Conservation (phyloP, 129 eudicot species). For the Flaveria robusta region DNA sequence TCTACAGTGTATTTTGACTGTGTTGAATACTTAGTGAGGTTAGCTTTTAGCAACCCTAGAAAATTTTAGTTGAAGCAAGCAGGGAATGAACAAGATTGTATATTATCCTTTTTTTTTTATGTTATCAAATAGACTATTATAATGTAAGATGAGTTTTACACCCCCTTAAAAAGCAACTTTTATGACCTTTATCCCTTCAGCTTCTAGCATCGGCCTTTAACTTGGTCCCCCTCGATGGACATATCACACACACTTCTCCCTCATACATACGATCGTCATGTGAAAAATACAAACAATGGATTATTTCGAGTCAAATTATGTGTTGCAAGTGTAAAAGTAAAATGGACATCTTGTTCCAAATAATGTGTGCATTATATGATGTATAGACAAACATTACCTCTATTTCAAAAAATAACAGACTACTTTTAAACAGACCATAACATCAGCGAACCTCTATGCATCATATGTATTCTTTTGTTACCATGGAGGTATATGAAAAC, state of each 20-base stretch:
- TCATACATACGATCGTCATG: background rate
- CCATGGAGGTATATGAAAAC: too few relatives aligned
- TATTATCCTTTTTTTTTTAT: conserved; percentile 8
- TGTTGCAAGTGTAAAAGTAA: too few relatives aligned
- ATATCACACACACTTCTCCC: conserved; percentile 3
- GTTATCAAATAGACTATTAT: background rate
- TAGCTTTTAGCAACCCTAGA: conserved; percentile 27
- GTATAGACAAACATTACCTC: too few relatives aligned
- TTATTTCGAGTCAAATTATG: background rate
- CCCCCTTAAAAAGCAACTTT: too few relatives aligned
- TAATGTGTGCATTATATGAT: too few relatives aligned
- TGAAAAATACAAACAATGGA: background rate
- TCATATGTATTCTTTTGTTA: too few relatives aligned
- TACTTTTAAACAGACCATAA: too few relatives aligned
- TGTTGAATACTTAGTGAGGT: conserved; percentile 30
- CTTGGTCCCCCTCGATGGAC: conserved; percentile 22
- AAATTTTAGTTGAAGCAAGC: conserved; percentile 27
- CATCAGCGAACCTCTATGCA: too few relatives aligned
- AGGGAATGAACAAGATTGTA: conserved; percentile 30
- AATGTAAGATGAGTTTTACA: too few relatives aligned
- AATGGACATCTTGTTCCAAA: too few relatives aligned
- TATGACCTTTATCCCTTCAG: too few relatives aligned
- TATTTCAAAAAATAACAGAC: too few relatives aligned
- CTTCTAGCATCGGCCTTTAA: background rate
- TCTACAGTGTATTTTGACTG: conserved; percentile 7